Evolutionary conservation across 768 basidiomycete species (phyloP), one percentile per base, ranked within the genome.

Genomic region (Kwoniella europaea): DNA sequence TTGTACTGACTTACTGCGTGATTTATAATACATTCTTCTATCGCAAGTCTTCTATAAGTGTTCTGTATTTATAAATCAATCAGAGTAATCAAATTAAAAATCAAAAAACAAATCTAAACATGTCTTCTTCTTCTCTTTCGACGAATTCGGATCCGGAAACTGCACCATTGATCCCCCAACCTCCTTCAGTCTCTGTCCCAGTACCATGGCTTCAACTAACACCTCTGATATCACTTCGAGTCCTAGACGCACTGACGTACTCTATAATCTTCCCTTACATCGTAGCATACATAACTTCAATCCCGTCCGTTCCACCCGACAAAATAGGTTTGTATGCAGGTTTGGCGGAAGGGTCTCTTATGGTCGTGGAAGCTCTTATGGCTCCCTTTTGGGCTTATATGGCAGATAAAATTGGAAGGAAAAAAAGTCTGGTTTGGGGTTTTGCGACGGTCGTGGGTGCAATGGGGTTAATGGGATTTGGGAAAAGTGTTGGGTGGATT

Each of bases 231-330:
- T 54, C 73, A 13, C 71, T 75, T 44, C 74, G 74, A 13, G 52
- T 76, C 22, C 62, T 71, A 3, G 78, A 79, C 56, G 69, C 78
- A 4, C 64, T 75, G 66, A 64, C 64, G n/a, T 80, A 73, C 60
- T 67, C 62, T 10, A 62, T 72, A 65, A 72, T 78, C 20, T 78
- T 80, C 69, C 79, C 79, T 2, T 68, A 74, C 63, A 72, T 80
- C 24, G 74, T 74, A 18, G 79, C 76, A 42, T 75, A 76, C 72
- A 67, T 80, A 54, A 77, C 77, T 13, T 78, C 75, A 0, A 72
- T 80, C 62, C 44, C 65, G 18, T 76, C 76, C n/a, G 43, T 61
- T 6, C 63, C 79, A 10, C 50, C 60, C 10, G 69, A 76, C 43
- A 63, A 63, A 35, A 78, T 80, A 29, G 79, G 79, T 4, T 56